These are phyloP conservation scores for Phytopythium kandeliae DNA, from an alignment of 352 stramenopile genomes.

Conservation along the genomic window DNA sequence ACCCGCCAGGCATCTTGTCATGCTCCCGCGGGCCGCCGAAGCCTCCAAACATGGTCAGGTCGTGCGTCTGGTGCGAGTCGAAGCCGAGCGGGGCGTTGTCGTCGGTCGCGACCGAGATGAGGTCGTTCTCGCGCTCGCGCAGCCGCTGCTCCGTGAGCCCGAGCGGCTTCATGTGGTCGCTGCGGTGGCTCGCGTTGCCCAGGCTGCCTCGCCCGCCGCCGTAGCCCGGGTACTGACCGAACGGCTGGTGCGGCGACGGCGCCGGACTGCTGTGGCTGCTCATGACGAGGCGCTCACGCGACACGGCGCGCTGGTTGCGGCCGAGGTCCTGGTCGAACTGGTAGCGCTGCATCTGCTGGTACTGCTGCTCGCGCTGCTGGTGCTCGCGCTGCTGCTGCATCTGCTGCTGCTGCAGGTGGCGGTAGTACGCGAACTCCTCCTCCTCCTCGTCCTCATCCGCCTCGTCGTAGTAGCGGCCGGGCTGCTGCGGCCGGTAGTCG, in stretches of 20 bases:
- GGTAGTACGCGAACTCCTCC: slow-evolving; percentile 11
- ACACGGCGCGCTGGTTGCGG: slow-evolving; percentile 19
- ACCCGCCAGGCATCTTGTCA: slow-evolving; percentile 17
- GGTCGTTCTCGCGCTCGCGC: slow-evolving; percentile 54
- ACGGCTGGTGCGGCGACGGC: slow-evolving; percentile 12
- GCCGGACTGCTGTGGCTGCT: slow-evolving; percentile 9
- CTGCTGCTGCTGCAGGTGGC: slow-evolving; percentile 9
- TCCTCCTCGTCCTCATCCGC: slow-evolving; percentile 26
- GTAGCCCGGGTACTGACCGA: slow-evolving; percentile 15
- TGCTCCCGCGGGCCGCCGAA: slow-evolving; percentile 24
- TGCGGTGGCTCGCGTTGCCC: slow-evolving; percentile 15
- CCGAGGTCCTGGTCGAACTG: slow-evolving; percentile 20
- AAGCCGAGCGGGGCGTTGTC: slow-evolving; percentile 25
- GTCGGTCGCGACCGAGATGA: slow-evolving; percentile 51
- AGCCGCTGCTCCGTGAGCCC: slow-evolving; percentile 52
- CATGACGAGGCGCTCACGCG: slow-evolving; percentile 16
- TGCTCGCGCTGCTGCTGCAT: slow-evolving; percentile 8
- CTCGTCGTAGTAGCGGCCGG: slow-evolving; percentile 22
- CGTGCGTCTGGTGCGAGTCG: slow-evolving; percentile 12
- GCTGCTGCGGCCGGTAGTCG: slow-evolving; percentile 27
- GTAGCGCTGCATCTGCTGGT: slow-evolving; percentile 30
- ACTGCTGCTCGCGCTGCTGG: slow-evolving; percentile 26
- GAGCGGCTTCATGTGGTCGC: slow-evolving; percentile 47
- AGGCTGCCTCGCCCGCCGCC: slow-evolving; percentile 6
- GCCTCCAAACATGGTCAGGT: slow-evolving; percentile 22